A percentile compares a stretch with the other conserved stretches of the same genome.
Evolutionary conservation across 2,329 filamentous ascomycete genomes (phyloP).

Genomic region (Sporothrix pallida): DNA sequence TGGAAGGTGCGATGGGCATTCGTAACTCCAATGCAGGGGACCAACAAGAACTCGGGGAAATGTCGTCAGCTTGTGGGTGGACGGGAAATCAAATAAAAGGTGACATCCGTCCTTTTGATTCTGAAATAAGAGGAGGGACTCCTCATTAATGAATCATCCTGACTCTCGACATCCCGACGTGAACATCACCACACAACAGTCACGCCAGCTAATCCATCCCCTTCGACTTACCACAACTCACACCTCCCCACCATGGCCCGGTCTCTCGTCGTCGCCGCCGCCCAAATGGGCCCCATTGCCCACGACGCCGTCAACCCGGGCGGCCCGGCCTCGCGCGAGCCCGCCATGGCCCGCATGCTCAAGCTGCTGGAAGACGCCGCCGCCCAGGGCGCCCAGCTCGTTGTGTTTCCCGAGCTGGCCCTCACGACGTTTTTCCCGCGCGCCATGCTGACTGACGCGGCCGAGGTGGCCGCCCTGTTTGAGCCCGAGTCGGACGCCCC

Average conservation of each 20-base stretch:
- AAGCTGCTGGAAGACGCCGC: slow-evolving; percentile 55
- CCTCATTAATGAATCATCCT: neutral
- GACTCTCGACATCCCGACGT: neutral
- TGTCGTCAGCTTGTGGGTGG: neutral
- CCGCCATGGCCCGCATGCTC: slow-evolving; percentile 56
- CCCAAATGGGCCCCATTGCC: slow-evolving; percentile 58
- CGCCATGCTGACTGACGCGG: slow-evolving; percentile 53
- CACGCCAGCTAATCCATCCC: no score
- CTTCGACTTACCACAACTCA: neutral
- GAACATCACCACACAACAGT: neutral
- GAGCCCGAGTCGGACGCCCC: slow-evolving; percentile 52
- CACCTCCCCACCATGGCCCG: slow-evolving; percentile 29
- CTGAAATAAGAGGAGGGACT: neutral
- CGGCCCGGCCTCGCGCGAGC: slow-evolving; percentile 48
- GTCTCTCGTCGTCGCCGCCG: slow-evolving; percentile 53
- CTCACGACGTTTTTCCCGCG: slow-evolving; percentile 64
- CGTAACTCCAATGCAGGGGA: neutral
- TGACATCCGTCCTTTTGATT: neutral
- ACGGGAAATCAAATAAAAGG: neutral
- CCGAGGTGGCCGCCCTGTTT: slow-evolving; percentile 55
- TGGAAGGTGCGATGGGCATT: neutral
- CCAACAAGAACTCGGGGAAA: slow-evolving; percentile 15
- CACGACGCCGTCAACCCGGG: slow-evolving; percentile 33
- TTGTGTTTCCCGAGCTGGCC: slow-evolving; percentile 61
- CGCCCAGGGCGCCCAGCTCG: slow-evolving; percentile 52